phyloP scores from a whole-genome alignment of 306 rosid genomes.

The Medicago lupulina region DNA sequence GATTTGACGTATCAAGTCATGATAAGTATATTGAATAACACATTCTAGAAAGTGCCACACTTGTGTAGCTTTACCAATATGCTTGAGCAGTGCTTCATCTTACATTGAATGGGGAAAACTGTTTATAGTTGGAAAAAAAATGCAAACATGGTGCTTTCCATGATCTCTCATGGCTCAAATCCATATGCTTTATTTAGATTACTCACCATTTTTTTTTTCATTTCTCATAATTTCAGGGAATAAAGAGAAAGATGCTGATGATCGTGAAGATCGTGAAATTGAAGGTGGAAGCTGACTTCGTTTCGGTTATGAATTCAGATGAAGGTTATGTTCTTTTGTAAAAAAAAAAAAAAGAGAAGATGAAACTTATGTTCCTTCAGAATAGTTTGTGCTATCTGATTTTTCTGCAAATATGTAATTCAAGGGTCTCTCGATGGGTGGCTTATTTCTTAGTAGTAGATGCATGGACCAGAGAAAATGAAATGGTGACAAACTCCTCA shows the following conservation, averaged over 20 bases:
- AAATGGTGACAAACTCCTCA: constrained; percentile 7
- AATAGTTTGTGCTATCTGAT: background rate
- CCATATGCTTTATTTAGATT: background rate
- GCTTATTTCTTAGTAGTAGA: background rate
- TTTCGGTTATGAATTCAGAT: background rate
- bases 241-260: background rate
- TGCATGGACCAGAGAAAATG: background rate
- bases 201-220: background rate
- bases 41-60: background rate
- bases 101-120: background rate
- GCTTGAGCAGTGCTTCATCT: background rate
- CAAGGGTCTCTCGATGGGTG: background rate
- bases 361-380: background rate
- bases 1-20: background rate
- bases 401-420: background rate
- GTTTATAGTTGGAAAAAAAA: background rate
- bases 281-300: background rate
- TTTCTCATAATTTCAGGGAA: background rate
- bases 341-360: background rate
- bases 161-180: background rate
- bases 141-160: background rate
- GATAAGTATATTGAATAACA: background rate
- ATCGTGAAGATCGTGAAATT: background rate
- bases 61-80: background rate
- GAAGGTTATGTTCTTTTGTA: background rate